Base-by-base conservation (phyloP, 2,329 filamentous ascomycete genomes). In the Coniochaeta hoffmannii region DNA sequence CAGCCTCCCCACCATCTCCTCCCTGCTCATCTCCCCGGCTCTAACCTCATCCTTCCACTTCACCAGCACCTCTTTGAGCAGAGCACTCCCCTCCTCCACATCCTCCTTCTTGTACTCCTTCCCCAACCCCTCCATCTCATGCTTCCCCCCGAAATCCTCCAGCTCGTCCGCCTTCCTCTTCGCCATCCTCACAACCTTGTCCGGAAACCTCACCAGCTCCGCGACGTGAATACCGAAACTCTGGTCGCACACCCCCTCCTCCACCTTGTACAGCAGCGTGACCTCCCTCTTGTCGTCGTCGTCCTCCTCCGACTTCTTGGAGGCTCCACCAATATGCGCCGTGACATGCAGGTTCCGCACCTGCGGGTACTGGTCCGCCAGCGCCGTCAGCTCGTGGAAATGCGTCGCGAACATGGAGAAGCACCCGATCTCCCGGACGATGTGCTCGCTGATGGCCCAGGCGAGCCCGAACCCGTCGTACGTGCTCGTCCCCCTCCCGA, bases 391-490 rank as follows among this genome's bases (percentile, higher is more conserved):
- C 71, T 99, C 94, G 75, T 99, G 95, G 76, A 99, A 99, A 69
- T 99, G 94, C 1, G 94, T 99, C 5, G 95, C 94, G 68, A 99
- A 99, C 71, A 97, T 86, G 56, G 90, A 89, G 66, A 90, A 97
- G 63, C 92, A 96, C 55, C 90, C 88, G 58, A 99, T 97, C 68
- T 97, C 91, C 57, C 88, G 90, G 67, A 99, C 82, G 60, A 99
- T 97, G 72, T 99, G 91, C 72, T 99, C 94, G 0, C 90, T 96
- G 59, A 99, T 99, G 53, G 94, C 94, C 94, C 94, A 99, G 0
- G 95, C 94, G n/a, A 99, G 83, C 35, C 95, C 94, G 65, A 99
- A 99, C 9, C 94, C 94, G 69, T 99, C 95, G 69, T 99, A 99
- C 0, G 95, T 99, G 59, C 91, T 97, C 0, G 94, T 99, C 56